Conservation (phyloP, 768 basidiomycete species). For the Mycena sanguinolenta region DNA sequence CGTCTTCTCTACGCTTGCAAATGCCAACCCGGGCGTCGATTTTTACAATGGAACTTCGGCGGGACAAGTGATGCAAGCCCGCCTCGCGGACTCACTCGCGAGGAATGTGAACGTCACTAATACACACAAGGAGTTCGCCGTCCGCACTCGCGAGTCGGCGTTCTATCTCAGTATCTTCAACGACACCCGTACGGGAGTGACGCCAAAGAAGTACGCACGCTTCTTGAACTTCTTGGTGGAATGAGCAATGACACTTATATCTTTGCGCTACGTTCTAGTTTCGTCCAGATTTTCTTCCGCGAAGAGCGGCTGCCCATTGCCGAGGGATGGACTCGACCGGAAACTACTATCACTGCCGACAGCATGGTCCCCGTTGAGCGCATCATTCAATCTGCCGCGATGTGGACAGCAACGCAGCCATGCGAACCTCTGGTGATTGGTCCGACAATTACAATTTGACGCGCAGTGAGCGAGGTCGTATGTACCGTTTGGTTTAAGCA, state of each 20-base stretch:
- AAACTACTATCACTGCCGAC: background rate
- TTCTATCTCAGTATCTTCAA: conserved; percentile 25
- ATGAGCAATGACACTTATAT: too few species aligned
- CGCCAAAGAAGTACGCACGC: conserved; percentile 28
- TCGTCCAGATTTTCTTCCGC: conserved; percentile 37
- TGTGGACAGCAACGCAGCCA: too few species aligned
- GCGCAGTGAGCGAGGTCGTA: too few species aligned
- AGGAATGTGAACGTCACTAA: conserved; percentile 24
- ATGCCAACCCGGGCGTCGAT: conserved; percentile 31
- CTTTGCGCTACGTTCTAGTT: background rate
- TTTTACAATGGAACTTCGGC: conserved; percentile 29
- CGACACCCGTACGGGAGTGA: conserved; percentile 20
- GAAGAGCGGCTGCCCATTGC: conserved; percentile 36
- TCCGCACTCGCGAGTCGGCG: conserved; percentile 17
- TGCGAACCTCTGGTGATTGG: too few species aligned
- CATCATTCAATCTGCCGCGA: too few species aligned
- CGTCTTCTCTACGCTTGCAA: conserved; percentile 22
- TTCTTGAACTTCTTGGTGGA: too few species aligned
- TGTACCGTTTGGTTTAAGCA: too few species aligned
- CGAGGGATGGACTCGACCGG: conserved; percentile 32
- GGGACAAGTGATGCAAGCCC: conserved; percentile 6
- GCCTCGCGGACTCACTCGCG: conserved; percentile 16
- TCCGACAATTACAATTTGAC: too few species aligned
- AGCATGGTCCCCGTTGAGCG: background rate
- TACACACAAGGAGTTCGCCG: conserved; percentile 21